Base-by-base conservation (phyloP, 192 early-diverging fungal genomes). In the Fimicolochytrium jonesii region DNA sequence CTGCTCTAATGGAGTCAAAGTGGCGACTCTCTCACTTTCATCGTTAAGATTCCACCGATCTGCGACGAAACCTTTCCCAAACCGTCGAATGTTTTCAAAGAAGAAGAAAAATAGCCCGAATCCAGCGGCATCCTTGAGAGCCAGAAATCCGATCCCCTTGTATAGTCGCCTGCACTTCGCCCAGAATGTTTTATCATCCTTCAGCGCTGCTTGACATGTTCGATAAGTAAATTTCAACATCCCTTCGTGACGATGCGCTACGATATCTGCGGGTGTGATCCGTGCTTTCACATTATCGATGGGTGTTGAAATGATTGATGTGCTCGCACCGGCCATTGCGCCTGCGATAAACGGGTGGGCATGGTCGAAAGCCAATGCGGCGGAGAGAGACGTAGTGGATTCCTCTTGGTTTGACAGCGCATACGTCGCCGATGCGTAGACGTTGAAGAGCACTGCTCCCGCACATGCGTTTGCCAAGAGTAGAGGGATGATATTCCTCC, bases 371-470 rank as follows among this genome's bases (percentile, higher is more conserved):
- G 39, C 56, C n/a, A 57, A 15, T 10, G 62, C 52, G n/a, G 51
- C 32, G 4, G 50, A 18, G 17, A 62, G 47, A 15, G 60, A 62
- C 17, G 60, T 51, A 22, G 60, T 4, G 25, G 60, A 51, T 5
- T 39, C 4, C 9, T n/a, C 47, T 5, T 50, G n/a, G 17, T 2
- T 25, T 10, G 56, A 50, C 23, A 50, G n/a, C 15, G 55, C 42
- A 11, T 28, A 26, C 15, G 37, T 43, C 22, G 69, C 37, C 22
- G 31, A 44, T 17, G 68, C 59, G 53, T 82, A 82, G 23, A 67
- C 61, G 69, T 82, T 82, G 70, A 82, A 82, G 6, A 82, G 69
- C 15, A 80, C 65, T 9, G 75, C 76, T 17, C 77, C 80, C n/a
- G 77, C 70, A 0, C 59, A 17, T 1, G 59, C 65, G 56, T 82